Evolutionary conservation across 108 stramenopile genomes (phyloP).

Genomic region (Parietichytrium sp.): DNA sequence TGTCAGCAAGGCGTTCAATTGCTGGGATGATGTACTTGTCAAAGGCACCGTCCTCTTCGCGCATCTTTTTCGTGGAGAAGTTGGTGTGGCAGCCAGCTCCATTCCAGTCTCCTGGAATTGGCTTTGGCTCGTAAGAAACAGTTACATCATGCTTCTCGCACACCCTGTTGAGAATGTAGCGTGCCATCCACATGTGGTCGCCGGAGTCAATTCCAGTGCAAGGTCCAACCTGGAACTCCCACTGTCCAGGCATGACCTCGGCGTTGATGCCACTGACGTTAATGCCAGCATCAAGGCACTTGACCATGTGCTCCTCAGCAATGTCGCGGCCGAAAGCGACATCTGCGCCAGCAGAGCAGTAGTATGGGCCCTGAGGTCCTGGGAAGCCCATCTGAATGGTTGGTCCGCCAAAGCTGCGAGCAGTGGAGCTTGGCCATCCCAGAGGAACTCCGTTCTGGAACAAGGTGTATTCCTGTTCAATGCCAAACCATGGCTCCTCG

Average conservation of each 20-base stretch:
- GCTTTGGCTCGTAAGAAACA: conserved; percentile 93
- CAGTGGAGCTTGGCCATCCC: conserved; percentile 76
- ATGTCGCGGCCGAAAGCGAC: conserved; percentile 65
- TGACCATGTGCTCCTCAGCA: conserved; percentile 85
- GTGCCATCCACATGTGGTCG: conserved; percentile 91
- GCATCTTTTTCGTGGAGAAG: conserved; percentile 90
- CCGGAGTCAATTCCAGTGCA: conserved; percentile 95
- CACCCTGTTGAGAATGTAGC: conserved; percentile 92
- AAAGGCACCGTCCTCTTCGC: conserved; percentile 83
- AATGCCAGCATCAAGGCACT: conserved; percentile 90
- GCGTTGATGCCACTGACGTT: conserved; percentile 91
- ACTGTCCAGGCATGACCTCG: conserved; percentile 98
- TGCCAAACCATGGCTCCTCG: conserved; percentile 68
- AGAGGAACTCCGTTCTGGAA: conserved; percentile 80
- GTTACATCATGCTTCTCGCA: conserved; percentile 94
- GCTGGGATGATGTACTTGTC: conserved; percentile 76
- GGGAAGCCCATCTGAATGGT: conserved; percentile 71
- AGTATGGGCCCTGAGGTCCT: conserved; percentile 86
- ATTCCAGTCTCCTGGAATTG: conserved; percentile 97
- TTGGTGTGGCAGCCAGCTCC: conserved; percentile 97
- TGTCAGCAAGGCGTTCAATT: conserved; percentile 88
- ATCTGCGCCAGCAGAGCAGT: conserved; percentile 68
- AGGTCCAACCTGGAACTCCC: conserved; percentile 96
- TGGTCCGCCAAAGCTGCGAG: background rate
- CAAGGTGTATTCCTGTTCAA: conserved; percentile 97